Conservation (phyloP, 331 rosid species). For the Erythrophleum ivorense region DNA sequence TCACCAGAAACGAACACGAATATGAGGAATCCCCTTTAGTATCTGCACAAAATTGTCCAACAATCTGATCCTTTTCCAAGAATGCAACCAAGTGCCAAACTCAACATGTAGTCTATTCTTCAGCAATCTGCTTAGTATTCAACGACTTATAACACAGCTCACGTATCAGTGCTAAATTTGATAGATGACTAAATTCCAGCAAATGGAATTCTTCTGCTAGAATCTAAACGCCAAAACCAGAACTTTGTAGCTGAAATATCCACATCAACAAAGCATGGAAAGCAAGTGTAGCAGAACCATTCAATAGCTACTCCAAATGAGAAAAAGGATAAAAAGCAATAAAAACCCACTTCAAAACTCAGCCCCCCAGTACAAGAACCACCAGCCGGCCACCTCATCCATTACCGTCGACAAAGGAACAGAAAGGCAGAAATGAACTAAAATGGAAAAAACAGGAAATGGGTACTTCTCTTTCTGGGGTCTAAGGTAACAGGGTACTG, state of each 20-base stretch:
- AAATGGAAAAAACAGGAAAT: slow-evolving; percentile 40
- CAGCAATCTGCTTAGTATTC: slow-evolving; percentile 25
- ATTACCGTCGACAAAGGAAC: background rate
- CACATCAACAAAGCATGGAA: slow-evolving; percentile 41
- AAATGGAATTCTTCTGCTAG: slow-evolving; percentile 19
- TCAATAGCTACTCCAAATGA: slow-evolving; percentile 20
- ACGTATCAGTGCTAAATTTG: slow-evolving; percentile 30
- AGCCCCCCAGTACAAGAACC: slow-evolving; percentile 1
- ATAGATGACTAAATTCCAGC: slow-evolving; percentile 22
- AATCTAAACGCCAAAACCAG: slow-evolving; percentile 37
- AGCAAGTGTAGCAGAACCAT: slow-evolving; percentile 30
- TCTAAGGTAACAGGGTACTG: slow-evolving; percentile 45
- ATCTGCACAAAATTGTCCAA: slow-evolving; percentile 36
- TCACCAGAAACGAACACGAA: slow-evolving; percentile 38
- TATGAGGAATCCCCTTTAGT: slow-evolving; percentile 44
- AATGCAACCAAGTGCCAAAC: slow-evolving; percentile 24
- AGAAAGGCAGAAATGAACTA: background rate
- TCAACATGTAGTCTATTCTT: slow-evolving; percentile 38
- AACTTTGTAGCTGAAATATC: slow-evolving; percentile 45
- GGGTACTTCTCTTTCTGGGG: slow-evolving; percentile 31
- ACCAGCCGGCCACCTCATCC: slow-evolving; percentile 30
- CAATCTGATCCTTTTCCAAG: slow-evolving; percentile 36
- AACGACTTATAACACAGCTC: slow-evolving; percentile 16
- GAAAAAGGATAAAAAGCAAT: background rate
- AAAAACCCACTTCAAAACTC: background rate